phyloP scores from a whole-genome alignment of 768 basidiomycete genomes.

The Macrolepiota albuminosa region DNA sequence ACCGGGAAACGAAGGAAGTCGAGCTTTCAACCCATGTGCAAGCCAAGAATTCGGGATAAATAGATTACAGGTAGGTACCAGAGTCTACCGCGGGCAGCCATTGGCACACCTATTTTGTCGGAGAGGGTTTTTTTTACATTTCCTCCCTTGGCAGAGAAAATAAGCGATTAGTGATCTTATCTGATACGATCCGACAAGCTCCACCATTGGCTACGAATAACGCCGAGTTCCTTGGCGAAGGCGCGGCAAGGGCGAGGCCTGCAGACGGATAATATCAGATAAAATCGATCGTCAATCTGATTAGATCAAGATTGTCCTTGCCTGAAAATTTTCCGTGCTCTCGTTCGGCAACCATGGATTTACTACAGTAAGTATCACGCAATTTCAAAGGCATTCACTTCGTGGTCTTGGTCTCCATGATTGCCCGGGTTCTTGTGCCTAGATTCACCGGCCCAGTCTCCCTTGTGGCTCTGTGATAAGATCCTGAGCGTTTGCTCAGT shows the following conservation, averaged over 20 bases:
- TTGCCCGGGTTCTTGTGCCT: not conserved
- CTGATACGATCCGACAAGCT: conserved; percentile 25
- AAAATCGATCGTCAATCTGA: conserved; percentile 20
- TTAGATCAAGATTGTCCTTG: conserved; percentile 14
- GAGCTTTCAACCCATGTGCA: not conserved
- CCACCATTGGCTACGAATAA: conserved; percentile 17
- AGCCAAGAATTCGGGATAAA: not conserved
- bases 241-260: conserved; percentile 1
- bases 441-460: not conserved
- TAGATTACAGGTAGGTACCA: not conserved
- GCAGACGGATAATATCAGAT: conserved; percentile 19
- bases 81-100: not conserved
- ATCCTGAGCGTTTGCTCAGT: not conserved
- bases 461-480: not conserved
- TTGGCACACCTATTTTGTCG: not conserved
- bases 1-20: not conserved
- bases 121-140: not conserved
- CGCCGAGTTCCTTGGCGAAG: conserved; percentile 12
- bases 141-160: conserved; percentile 11
- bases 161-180: conserved; percentile 24
- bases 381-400: not conserved
- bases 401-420: not conserved
- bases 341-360: not conserved
- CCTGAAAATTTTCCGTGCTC: not conserved
- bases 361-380: conserved; percentile 3